Evolutionary conservation across 2,329 filamentous ascomycete species (phyloP), one percentile per base, ranked within the genome.

Genomic region (Ceratocystis albifundus): DNA sequence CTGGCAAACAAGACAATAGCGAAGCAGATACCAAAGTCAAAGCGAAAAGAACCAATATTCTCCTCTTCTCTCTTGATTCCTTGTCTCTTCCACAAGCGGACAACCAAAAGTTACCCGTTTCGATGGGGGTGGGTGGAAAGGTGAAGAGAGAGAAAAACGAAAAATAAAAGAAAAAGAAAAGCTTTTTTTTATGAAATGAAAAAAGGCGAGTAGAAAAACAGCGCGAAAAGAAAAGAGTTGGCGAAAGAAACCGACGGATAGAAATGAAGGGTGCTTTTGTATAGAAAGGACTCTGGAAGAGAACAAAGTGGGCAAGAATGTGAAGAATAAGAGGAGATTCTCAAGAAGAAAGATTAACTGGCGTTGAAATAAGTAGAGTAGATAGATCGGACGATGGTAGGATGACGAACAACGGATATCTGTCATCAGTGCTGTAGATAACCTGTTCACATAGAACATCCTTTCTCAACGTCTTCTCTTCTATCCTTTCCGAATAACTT

Each of bases 241-340:
- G 65, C 70, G 69, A 30, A 20, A 70, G 65, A 69, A 62, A 65
- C 65, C 67, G 69, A 69, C 36, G 10, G 36, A 15, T 15, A 41
- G 10, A 12, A 41, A 41, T 41, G 10, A 67, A 66, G 66, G 63
- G 66, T 65, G 66, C 61, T 46, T 22, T 53, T 53, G 22, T 53
- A 20, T 53, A 53, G 3, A n/a, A 65, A 62, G 57, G 8, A 41
- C 36, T 41, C 36, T 1, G 36, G 4, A 41, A 41, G 36, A 41
- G 4, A 41, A 15, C 10, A 41, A 41, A 41, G 36, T 12, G 36
- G 12, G 10, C 3, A 41, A 41, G 36, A 41, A 41, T 15, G 36
- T 41, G 12, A 15, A 41, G 36, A 41, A 41, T 41, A 41, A 41
- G 36, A 41, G 36, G 36, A 41, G 36, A 41, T 4, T 41, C 36